A percentile compares a stretch with the other conserved stretches of the same genome.
Conservation (phyloP, 2,329 filamentous ascomycete species). For the Pestalotiopsis sp. region DNA sequence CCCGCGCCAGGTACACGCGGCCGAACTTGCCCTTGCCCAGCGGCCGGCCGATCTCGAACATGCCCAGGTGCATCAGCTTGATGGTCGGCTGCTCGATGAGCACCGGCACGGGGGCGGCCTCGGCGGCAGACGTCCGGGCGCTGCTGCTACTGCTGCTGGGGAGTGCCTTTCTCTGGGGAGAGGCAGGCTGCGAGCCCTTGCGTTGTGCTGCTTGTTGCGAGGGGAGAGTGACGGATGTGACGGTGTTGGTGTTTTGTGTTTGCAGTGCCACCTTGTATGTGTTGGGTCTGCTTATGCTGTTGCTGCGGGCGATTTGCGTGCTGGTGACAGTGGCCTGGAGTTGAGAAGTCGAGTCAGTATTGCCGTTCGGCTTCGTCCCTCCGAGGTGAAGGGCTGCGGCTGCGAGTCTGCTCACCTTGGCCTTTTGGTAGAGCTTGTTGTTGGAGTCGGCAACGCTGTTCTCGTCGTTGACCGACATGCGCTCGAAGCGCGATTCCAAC, state of each 20-base stretch:
- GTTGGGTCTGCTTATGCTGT: conserved; percentile 70
- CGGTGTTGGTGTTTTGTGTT: conserved; percentile 70
- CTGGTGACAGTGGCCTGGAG: conserved; percentile 44
- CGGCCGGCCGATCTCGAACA: conserved; percentile 91
- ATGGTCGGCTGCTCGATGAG: conserved; percentile 59
- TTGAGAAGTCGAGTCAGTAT: conserved; percentile 17
- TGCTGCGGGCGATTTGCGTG: conserved; percentile 51
- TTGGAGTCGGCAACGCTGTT: conserved; percentile 65
- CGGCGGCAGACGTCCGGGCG: conserved; percentile 41
- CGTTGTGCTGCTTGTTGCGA: conserved; percentile 63
- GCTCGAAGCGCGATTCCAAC: conserved; percentile 87
- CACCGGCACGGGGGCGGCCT: conserved; percentile 30
- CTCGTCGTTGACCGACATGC: conserved; percentile 86
- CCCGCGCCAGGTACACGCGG: conserved; percentile 81
- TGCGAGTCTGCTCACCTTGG: conserved; percentile 68
- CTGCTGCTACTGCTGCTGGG: conserved; percentile 37
- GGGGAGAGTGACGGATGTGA: conserved; percentile 67
- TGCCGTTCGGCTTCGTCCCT: conserved; percentile 31
- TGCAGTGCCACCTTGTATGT: conserved; percentile 86
- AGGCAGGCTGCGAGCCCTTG: conserved; percentile 47
- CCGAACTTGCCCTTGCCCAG: conserved; percentile 89
- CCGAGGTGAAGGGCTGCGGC: conserved; percentile 39
- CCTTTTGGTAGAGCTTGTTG: conserved; percentile 65
- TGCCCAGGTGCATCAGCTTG: conserved; percentile 81
- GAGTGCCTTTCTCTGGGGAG: conserved; percentile 54